Percentiles rank a stretch among this genome's conserved stretches.
These are phyloP conservation scores for Paramyrothecium roridum DNA, from an alignment of 2,329 filamentous ascomycete genomes.

Conservation along the genomic window DNA sequence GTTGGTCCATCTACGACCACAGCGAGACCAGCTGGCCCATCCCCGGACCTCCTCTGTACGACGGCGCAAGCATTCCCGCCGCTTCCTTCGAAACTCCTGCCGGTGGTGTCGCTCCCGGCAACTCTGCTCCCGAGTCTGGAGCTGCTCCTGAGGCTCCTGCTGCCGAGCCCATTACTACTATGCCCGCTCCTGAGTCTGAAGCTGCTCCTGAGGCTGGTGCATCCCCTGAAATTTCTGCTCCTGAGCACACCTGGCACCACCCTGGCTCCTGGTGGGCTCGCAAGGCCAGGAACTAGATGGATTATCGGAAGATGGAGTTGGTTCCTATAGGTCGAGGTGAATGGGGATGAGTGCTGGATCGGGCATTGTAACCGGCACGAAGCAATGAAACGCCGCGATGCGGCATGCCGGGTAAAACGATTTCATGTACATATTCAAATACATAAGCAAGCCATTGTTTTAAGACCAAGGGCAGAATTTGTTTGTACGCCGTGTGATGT, in stretches of 20 bases:
- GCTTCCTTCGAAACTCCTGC: neutral
- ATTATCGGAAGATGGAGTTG: too few relatives aligned
- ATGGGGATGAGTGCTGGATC: too few relatives aligned
- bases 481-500: too few relatives aligned
- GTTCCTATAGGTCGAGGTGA: too few relatives aligned
- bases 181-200: too few relatives aligned
- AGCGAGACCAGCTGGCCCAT: conserved; percentile 16
- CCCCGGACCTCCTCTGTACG: conserved; percentile 22
- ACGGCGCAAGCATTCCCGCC: neutral
- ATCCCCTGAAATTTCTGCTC: neutral
- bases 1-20: conserved; percentile 25
- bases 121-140: neutral
- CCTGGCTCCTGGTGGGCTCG: neutral
- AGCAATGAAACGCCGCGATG: too few relatives aligned
- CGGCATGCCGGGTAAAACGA: too few relatives aligned
- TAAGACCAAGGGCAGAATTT: too few relatives aligned
- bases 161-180: neutral
- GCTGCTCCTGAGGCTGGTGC: too few relatives aligned
- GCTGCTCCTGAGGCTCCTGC: neutral
- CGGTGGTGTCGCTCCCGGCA: neutral
- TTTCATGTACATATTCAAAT: too few relatives aligned
- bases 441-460: too few relatives aligned
- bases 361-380: too few relatives aligned
- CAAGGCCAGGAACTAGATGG: neutral
- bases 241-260: neutral